A percentile compares a stretch with the other conserved stretches of the same genome.
These are phyloP conservation scores for Cerrena zonata DNA, from an alignment of 1,284 basidiomycete genomes.

Conservation along the genomic window DNA sequence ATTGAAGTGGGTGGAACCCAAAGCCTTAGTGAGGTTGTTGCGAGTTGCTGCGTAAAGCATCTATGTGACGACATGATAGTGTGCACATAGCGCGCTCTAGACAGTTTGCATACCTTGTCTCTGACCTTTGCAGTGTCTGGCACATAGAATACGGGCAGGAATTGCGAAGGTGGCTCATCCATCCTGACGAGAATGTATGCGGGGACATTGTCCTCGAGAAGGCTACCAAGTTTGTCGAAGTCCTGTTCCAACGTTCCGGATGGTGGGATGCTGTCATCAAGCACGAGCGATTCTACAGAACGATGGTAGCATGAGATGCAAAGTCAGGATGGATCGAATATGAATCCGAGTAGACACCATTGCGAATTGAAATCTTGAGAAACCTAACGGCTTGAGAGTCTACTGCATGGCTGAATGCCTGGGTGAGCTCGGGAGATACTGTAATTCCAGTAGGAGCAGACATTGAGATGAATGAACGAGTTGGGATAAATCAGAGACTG, in stretches of 20 bases:
- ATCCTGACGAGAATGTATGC: conserved; percentile 69
- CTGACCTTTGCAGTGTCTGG: conserved; percentile 70
- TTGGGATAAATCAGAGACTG: no score
- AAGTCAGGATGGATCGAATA: conserved; percentile 18
- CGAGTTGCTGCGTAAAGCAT: conserved; percentile 91
- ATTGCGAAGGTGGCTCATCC: conserved; percentile 55
- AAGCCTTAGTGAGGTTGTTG: conserved; percentile 62
- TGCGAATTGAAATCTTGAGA: conserved; percentile 66
- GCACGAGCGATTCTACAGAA: conserved; percentile 58
- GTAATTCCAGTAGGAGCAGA: conserved; percentile 64
- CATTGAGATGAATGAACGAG: no score
- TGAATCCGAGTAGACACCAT: conserved; percentile 44
- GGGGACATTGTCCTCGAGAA: conserved; percentile 56
- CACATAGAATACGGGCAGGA: conserved; percentile 71
- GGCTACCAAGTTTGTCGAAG: conserved; percentile 47
- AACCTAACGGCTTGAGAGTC: conserved; percentile 51
- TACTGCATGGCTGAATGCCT: conserved; percentile 53
- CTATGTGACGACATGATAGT: conserved; percentile 35
- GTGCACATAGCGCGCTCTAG: neutral
- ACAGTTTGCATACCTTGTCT: conserved; percentile 73
- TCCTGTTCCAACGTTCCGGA: conserved; percentile 54
- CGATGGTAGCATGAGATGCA: conserved; percentile 21
- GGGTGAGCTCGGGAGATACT: conserved; percentile 46
- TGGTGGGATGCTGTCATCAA: conserved; percentile 43
- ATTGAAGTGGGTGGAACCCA: conserved; percentile 73